These are phyloP conservation scores for Quercus phellos DNA, from an alignment of 331 rosid species.

Conservation along the genomic window DNA sequence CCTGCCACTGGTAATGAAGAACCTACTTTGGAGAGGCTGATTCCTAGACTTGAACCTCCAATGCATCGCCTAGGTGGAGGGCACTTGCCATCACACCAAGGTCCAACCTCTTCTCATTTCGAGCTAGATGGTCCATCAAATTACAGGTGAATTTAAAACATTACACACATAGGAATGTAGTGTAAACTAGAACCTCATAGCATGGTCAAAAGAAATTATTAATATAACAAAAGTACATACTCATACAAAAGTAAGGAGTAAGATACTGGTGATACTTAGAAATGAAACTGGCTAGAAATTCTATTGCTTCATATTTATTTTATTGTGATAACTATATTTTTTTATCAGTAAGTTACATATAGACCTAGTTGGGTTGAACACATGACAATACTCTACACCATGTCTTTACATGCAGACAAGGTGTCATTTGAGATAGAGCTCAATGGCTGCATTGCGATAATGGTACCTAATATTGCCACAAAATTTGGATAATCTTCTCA, in stretches of 20 bases:
- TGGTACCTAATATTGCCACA: not conserved
- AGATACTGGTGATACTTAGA: not conserved
- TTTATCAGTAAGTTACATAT: not conserved
- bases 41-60: too few relatives aligned
- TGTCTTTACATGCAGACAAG: not conserved
- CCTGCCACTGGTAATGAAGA: too few relatives aligned
- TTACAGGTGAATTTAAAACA: not conserved
- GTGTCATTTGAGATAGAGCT: not conserved
- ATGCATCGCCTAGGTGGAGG: too few relatives aligned
- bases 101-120: not conserved
- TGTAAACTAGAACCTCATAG: not conserved
- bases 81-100: too few relatives aligned
- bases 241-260: not conserved
- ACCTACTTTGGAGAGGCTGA: too few relatives aligned
- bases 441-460: not conserved
- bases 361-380: not conserved
- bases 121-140: not conserved
- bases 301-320: not conserved
- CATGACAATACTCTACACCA: not conserved
- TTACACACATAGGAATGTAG: not conserved
- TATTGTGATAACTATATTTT: not conserved
- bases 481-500: not conserved
- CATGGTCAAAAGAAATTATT: not conserved
- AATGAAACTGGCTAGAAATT: not conserved
- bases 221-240: not conserved